Base-by-base conservation (phyloP, 2,329 filamentous ascomycete species). In the Truncatella angustata region DNA sequence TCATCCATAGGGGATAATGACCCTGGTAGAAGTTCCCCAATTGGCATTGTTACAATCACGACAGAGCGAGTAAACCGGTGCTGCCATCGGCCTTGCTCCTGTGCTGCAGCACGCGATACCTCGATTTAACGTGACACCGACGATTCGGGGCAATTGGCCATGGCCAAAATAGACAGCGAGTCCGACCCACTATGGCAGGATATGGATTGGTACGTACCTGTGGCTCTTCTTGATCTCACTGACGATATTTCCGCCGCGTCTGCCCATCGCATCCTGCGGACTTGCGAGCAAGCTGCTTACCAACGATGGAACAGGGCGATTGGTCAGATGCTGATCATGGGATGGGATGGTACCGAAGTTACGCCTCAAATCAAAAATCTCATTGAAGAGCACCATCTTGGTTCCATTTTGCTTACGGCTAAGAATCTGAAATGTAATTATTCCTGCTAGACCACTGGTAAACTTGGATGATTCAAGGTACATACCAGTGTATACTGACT, bases 351-450 rank as follows among this genome's bases (percentile, higher is more conserved):
- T 55, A 90, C 87, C 51, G 82, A 88, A 67, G 86, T 94, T 50
- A 93, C 89, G 23, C 89, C 89, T 55, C 88, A 92, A 70, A 91
- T 94, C 66, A 84, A 83, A 58, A 86, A 83, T 61, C 80, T 92
- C 59, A 94, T 96, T 63, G 85, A 90, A 67, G 81, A 90, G 60
- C 85, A 93, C 67, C 89, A 97, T 68, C 79, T 99, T 44, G 94
- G 94, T 51, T 94, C 91, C 49, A 89, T 97, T 64, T 77, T 91
- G 54, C 73, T 94, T 56, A 92, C 89, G 35, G 88, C 88, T 56
- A 93, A 92, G 74, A 94, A 94, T 60, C 76, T 93, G 50, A 91
- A 90, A 78, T 90, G 90, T 93, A 71, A 18, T 36, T 28, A 30
- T 28, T 35, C 5, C 20, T 16, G 24, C 40, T 12, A 44, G 23